A percentile compares a stretch with the other conserved stretches of the same genome.
Conservation (phyloP, 495 filamentous ascomycete genomes). For the Tuber borchii region DNA sequence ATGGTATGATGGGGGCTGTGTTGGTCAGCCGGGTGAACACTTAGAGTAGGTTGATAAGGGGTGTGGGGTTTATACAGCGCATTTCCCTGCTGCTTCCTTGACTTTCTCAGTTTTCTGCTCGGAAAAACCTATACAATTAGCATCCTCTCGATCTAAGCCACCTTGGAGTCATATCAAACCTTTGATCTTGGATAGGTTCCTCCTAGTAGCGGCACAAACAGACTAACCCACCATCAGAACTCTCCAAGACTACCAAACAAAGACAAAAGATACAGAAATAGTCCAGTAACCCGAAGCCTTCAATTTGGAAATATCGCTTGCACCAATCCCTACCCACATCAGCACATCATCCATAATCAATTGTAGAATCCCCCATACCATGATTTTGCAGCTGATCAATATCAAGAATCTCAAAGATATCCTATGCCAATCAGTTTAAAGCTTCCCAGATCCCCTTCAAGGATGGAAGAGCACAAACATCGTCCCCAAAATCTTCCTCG, state of each 20-base stretch:
- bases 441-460: background rate
- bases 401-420: slow-evolving; percentile 54
- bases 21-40: background rate
- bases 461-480: slow-evolving; percentile 16
- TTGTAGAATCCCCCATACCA: slow-evolving; percentile 45
- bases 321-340: slow-evolving; percentile 56
- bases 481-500: slow-evolving; percentile 33
- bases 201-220: slow-evolving; percentile 60
- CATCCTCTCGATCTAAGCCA: background rate
- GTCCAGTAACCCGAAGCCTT: slow-evolving; percentile 66
- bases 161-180: slow-evolving; percentile 43
- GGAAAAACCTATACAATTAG: slow-evolving; percentile 51
- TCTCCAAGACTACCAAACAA: background rate
- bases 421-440: slow-evolving; percentile 21
- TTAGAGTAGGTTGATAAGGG: background rate
- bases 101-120: slow-evolving; percentile 77
- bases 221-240: slow-evolving; percentile 43
- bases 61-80: slow-evolving; percentile 50
- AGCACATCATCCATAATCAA: background rate
- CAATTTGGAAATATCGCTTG: slow-evolving; percentile 67
- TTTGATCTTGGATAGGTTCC: slow-evolving; percentile 64
- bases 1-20: slow-evolving; percentile 58
- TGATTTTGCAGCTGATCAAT: slow-evolving; percentile 69
- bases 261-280: slow-evolving; percentile 53
- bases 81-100: slow-evolving; percentile 69